Percentiles rank a stretch among this genome's conserved stretches.
Evolutionary conservation across 345 rosid genomes (phyloP).

Genomic region (Nasturtium officinale): DNA sequence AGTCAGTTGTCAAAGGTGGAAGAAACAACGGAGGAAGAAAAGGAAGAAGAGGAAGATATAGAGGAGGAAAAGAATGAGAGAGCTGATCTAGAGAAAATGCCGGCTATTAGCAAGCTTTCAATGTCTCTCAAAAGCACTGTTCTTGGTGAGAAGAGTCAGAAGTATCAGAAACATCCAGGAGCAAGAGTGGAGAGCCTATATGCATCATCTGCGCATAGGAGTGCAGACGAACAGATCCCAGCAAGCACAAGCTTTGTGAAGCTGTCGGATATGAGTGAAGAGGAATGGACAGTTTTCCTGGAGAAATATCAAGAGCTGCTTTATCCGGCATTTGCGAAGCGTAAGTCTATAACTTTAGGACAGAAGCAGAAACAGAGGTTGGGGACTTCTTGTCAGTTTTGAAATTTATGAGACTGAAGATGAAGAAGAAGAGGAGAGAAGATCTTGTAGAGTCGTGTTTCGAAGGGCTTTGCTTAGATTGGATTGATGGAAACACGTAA

Average conservation of each 20-base stretch:
- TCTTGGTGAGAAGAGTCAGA: slow-evolving; percentile 71
- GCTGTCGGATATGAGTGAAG: slow-evolving; percentile 80
- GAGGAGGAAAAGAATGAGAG: slow-evolving; percentile 37
- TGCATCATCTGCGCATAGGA: slow-evolving; percentile 71
- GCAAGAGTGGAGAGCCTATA: slow-evolving; percentile 57
- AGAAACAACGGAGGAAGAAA: slow-evolving; percentile 64
- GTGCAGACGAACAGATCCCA: slow-evolving; percentile 92
- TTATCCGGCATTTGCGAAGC: slow-evolving; percentile 62
- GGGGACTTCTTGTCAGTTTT: slow-evolving; percentile 74
- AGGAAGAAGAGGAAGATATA: slow-evolving; percentile 42
- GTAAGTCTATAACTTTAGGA: slow-evolving; percentile 63
- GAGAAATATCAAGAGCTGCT: slow-evolving; percentile 80
- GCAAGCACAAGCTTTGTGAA: slow-evolving; percentile 75
- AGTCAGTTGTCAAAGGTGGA: slow-evolving; percentile 68
- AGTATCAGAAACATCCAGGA: slow-evolving; percentile 51
- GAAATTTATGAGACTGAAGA: slow-evolving; percentile 28
- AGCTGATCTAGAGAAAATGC: slow-evolving; percentile 43
- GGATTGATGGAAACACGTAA: slow-evolving; percentile 17
- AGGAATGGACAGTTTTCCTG: slow-evolving; percentile 68
- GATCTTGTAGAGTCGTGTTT: slow-evolving; percentile 19
- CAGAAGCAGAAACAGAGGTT: slow-evolving; percentile 74
- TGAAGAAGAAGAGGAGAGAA: slow-evolving; percentile 8
- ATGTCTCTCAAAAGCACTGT: slow-evolving; percentile 66
- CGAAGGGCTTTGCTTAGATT: slow-evolving; percentile 21
- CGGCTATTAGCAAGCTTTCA: slow-evolving; percentile 63